These are phyloP conservation scores for Diaporthe sp. DNA, from an alignment of 2,329 filamentous ascomycete genomes.

Conservation along the genomic window DNA sequence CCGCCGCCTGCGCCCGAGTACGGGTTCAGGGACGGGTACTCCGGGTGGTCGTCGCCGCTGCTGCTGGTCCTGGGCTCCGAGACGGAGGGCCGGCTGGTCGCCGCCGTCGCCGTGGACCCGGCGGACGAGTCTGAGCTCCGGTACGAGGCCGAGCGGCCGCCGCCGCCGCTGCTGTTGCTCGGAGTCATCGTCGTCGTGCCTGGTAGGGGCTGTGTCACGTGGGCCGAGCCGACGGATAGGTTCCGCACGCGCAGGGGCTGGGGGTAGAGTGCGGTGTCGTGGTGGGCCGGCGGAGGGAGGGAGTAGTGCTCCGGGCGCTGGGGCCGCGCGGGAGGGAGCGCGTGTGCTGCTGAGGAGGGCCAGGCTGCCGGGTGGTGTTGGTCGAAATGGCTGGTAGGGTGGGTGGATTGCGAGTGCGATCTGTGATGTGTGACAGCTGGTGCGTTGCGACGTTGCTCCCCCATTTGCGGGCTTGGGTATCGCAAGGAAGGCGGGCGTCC, in stretches of 20 bases:
- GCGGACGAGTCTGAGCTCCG: not conserved
- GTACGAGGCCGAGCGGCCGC: not conserved
- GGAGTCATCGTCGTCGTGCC: not conserved
- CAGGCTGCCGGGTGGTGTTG: not conserved
- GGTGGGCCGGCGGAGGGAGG: not conserved
- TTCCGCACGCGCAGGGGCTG: constrained; percentile 37
- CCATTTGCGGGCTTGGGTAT: not conserved
- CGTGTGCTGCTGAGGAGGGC: not conserved
- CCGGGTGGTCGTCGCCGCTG: constrained; percentile 39
- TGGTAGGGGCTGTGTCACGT: constrained; percentile 1
- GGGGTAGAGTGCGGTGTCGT: constrained; percentile 14
- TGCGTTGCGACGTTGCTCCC: not conserved
- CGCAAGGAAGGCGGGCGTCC: constrained; percentile 4
- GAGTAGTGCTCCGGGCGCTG: constrained; percentile 8
- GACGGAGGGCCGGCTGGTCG: not conserved
- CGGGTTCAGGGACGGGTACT: constrained; percentile 49
- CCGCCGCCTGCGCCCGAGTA: constrained; percentile 41
- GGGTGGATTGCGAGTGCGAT: constrained; percentile 1
- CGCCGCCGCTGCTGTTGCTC: not conserved
- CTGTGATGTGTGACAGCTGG: not conserved
- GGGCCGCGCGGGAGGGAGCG: not conserved
- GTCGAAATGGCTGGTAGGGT: not conserved
- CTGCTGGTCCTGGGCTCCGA: constrained; percentile 15
- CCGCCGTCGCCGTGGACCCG: not conserved
- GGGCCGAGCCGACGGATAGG: constrained; percentile 14